These are phyloP conservation scores for Pythium phragmitis DNA, from an alignment of 352 stramenopile species.

Conservation along the genomic window DNA sequence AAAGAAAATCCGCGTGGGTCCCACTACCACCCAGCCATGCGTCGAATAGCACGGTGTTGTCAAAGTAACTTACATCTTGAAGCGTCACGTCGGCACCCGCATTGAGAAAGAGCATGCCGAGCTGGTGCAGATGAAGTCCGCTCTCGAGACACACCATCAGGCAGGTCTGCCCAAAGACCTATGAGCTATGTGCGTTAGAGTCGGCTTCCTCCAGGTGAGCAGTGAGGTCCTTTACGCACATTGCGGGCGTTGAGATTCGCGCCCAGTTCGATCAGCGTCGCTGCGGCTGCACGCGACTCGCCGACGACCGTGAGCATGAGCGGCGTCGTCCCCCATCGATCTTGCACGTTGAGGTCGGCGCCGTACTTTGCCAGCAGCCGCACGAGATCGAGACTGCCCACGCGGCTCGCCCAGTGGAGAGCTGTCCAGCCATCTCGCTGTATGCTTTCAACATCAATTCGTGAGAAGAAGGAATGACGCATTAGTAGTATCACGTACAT, in stretches of 20 bases:
- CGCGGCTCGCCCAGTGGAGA: constrained; percentile 75
- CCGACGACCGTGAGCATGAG: constrained; percentile 80
- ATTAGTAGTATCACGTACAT: constrained; percentile 31
- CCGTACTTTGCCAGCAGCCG: constrained; percentile 77
- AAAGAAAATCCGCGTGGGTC: background rate
- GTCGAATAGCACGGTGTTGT: no score
- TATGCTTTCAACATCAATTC: background rate
- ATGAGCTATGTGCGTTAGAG: background rate
- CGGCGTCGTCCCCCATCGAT: constrained; percentile 73
- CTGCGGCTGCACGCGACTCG: constrained; percentile 53
- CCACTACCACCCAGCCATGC: background rate
- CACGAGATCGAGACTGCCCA: constrained; percentile 73
- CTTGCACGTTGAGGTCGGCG: constrained; percentile 69
- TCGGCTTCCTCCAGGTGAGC: background rate
- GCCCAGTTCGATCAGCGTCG: constrained; percentile 70
- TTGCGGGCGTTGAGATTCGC: constrained; percentile 69
- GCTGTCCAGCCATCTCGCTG: constrained; percentile 76
- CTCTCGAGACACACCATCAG: constrained; percentile 71
- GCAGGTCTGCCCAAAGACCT: constrained; percentile 76
- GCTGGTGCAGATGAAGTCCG: constrained; percentile 54
- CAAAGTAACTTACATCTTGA: constrained; percentile 49
- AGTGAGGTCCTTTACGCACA: constrained; percentile 27
- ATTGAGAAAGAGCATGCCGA: constrained; percentile 78
- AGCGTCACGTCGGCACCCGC: constrained; percentile 52
- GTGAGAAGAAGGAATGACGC: background rate